Percentiles rank a stretch among this genome's conserved stretches.
phyloP scores from a whole-genome alignment of 192 early-diverging fungal species.

The Coemansia sp. region DNA sequence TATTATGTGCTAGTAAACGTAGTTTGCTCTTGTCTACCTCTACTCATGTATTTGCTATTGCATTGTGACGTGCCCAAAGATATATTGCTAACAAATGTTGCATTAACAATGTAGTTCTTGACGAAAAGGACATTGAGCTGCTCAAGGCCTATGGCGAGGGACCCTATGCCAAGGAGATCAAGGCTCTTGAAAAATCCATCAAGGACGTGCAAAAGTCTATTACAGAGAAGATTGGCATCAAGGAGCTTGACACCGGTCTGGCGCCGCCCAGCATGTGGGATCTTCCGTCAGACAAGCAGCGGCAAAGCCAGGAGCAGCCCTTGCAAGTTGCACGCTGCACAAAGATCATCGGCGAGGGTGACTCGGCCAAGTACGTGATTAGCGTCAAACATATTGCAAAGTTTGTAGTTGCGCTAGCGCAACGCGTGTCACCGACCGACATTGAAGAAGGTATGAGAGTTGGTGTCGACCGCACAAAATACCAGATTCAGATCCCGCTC shows the following conservation, averaged over 20 bases:
- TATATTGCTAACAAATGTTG: background rate
- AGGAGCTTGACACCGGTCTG: slow-evolving; percentile 97
- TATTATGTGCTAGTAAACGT: background rate
- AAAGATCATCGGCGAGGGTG: slow-evolving; percentile 95
- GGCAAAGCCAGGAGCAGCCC: slow-evolving; percentile 92
- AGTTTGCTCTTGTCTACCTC: too few relatives aligned
- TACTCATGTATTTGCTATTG: background rate
- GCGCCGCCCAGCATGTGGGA: slow-evolving; percentile 99
- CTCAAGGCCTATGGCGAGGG: slow-evolving; percentile 88
- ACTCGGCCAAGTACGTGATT: slow-evolving; percentile 95
- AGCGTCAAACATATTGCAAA: slow-evolving; percentile 99
- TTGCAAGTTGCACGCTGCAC: slow-evolving; percentile 92
- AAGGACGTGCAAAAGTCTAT: slow-evolving; percentile 98
- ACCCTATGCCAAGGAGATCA: slow-evolving; percentile 94
- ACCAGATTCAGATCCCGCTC: slow-evolving; percentile 98
- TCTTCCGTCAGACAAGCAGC: slow-evolving; percentile 97
- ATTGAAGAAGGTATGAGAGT: slow-evolving; percentile 99
- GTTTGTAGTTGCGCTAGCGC: slow-evolving; percentile 96
- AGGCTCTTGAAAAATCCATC: slow-evolving; percentile 90
- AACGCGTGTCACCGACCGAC: slow-evolving; percentile 97
- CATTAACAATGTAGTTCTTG: slow-evolving; percentile 23
- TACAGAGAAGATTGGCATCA: slow-evolving; percentile 99
- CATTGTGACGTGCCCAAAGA: background rate
- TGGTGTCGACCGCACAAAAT: slow-evolving; percentile 96
- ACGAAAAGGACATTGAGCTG: slow-evolving; percentile 50